Conservation (phyloP, 1,284 basidiomycete genomes). For the Grifola frondosa region DNA sequence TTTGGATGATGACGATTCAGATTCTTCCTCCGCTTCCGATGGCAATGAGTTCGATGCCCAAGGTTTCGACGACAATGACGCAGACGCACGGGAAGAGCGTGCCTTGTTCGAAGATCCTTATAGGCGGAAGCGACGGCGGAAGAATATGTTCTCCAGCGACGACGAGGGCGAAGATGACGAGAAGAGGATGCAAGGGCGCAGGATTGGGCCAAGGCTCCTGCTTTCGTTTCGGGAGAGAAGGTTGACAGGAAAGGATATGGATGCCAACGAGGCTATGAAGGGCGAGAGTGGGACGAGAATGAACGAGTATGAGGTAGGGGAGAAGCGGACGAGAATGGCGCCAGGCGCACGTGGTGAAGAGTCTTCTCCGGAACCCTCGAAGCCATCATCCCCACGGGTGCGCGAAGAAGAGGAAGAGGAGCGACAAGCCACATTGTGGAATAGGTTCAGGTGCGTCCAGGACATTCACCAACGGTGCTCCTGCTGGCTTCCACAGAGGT, state of each 20-base stretch:
- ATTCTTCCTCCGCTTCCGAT: slow-evolving; percentile 55
- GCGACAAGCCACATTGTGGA: slow-evolving; percentile 30
- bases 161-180: slow-evolving; percentile 49
- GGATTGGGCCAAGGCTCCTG: slow-evolving; percentile 79
- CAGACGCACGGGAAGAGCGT: slow-evolving; percentile 74
- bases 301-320: slow-evolving; percentile 28
- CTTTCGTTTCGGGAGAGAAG: slow-evolving; percentile 66
- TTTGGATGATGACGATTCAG: slow-evolving; percentile 74
- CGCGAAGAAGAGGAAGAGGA: slow-evolving; percentile 49
- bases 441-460: slow-evolving; percentile 35
- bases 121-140: slow-evolving; percentile 62
- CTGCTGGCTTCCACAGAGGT: slow-evolving; percentile 38
- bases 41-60: slow-evolving; percentile 47
- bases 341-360: slow-evolving; percentile 6
- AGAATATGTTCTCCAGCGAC: slow-evolving; percentile 74
- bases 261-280: slow-evolving; percentile 30
- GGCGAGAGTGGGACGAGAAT: slow-evolving; percentile 36
- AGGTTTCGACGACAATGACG: slow-evolving; percentile 51
- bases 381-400: slow-evolving; percentile 52
- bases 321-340: slow-evolving; percentile 33
- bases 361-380: slow-evolving; percentile 40
- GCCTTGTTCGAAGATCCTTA: slow-evolving; percentile 81
- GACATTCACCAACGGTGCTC: slow-evolving; percentile 16
- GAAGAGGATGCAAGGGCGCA: slow-evolving; percentile 37
- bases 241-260: slow-evolving; percentile 47